Percentiles rank a stretch among this genome's conserved stretches.
phyloP scores from a whole-genome alignment of 805 yeast genomes.

The Saccharomycopsis amapae region DNA sequence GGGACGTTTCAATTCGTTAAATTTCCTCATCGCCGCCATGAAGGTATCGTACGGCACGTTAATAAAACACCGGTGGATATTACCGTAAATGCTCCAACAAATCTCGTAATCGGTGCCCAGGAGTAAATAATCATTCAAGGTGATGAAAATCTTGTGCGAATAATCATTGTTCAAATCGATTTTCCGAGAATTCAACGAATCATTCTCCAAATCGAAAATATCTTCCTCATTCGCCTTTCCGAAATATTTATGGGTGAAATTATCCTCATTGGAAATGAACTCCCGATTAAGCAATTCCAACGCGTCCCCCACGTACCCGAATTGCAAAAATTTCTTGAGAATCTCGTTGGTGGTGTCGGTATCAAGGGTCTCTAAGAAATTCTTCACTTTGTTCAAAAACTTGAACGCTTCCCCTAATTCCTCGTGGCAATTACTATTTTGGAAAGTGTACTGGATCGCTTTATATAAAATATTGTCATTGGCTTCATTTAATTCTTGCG shows the following conservation, averaged over 20 bases:
- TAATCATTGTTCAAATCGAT: constrained; percentile 17
- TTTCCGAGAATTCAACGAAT: constrained; percentile 19
- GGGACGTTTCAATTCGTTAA: constrained; percentile 41
- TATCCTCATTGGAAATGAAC: constrained; percentile 27
- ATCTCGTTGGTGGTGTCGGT: constrained; percentile 33
- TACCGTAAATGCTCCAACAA: constrained; percentile 55
- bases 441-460: constrained; percentile 22
- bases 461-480: constrained; percentile 23
- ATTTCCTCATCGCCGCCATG: constrained; percentile 47
- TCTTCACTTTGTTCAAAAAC: constrained; percentile 26
- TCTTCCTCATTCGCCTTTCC: constrained; percentile 23
- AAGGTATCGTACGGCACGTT: constrained; percentile 50
- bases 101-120: constrained; percentile 36
- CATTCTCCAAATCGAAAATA: constrained; percentile 23
- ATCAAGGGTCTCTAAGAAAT: constrained; percentile 32
- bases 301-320: constrained; percentile 33
- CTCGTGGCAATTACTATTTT: background rate
- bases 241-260: constrained; percentile 17
- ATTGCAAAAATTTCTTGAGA: constrained; percentile 30
- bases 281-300: constrained; percentile 36
- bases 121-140: constrained; percentile 40
- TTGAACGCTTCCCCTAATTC: constrained; percentile 6
- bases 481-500: constrained; percentile 25
- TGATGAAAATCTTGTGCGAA: constrained; percentile 32
- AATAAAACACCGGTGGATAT: constrained; percentile 45